Percentiles rank a stretch among this genome's conserved stretches.
phyloP scores from a whole-genome alignment of 768 basidiomycete species.

The Saitozyma podzolica region DNA sequence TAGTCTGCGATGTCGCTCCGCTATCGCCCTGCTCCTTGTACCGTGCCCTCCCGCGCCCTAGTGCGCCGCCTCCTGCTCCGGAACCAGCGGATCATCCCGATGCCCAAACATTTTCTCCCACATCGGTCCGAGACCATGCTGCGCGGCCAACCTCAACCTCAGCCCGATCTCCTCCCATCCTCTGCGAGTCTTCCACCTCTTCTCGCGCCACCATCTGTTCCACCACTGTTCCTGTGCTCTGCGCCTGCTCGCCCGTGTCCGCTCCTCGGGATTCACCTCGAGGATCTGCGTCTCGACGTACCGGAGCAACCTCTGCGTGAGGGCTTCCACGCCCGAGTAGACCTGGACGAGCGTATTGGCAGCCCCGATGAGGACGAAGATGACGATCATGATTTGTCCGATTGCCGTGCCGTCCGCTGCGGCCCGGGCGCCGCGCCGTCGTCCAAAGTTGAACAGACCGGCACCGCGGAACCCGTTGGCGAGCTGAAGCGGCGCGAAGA shows the following conservation, averaged over 20 bases:
- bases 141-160: constrained; percentile 18
- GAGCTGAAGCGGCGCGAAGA: constrained; percentile 40
- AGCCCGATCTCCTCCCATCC: constrained; percentile 33
- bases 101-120: constrained; percentile 14
- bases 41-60: background rate
- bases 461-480: constrained; percentile 32
- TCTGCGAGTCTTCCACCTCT: constrained; percentile 20
- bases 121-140: constrained; percentile 10
- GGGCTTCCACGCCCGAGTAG: constrained; percentile 15
- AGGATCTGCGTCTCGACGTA: constrained; percentile 44
- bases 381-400: constrained; percentile 35
- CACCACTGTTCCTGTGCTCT: constrained; percentile 23
- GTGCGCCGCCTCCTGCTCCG: constrained; percentile 4
- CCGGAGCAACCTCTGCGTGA: constrained; percentile 24
- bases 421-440: constrained; percentile 12
- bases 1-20: no score
- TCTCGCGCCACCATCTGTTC: constrained; percentile 23
- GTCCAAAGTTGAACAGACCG: constrained; percentile 30
- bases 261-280: constrained; percentile 43
- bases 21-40: background rate
- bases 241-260: constrained; percentile 9
- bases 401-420: constrained; percentile 6
- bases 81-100: background rate
- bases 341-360: constrained; percentile 32
- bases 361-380: constrained; percentile 40